A percentile compares a stretch with the other conserved stretches of the same genome.
These are phyloP conservation scores for Phallus indusiatus DNA, from an alignment of 768 basidiomycete species.

Conservation along the genomic window DNA sequence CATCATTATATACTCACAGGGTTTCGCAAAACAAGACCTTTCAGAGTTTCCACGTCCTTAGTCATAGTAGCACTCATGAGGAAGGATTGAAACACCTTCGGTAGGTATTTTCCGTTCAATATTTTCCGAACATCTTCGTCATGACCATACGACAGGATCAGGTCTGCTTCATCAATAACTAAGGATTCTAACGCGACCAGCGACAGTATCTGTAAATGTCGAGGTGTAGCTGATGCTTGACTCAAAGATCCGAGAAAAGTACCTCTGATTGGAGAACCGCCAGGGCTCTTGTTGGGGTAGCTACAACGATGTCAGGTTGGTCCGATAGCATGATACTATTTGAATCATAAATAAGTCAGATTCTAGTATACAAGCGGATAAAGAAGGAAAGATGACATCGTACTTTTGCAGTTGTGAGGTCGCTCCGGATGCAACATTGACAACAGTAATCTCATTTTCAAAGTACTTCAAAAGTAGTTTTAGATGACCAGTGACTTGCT, in stretches of 20 bases:
- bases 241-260: background rate
- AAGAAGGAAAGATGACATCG: too few species aligned
- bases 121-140: conserved; percentile 78
- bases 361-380: too few species aligned
- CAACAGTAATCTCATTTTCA: conserved; percentile 57
- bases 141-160: conserved; percentile 94
- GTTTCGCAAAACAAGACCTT: conserved; percentile 77
- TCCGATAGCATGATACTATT: conserved; percentile 51
- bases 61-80: conserved; percentile 98
- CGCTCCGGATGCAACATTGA: conserved; percentile 71
- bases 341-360: background rate
- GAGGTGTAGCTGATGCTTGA: background rate
- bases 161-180: conserved; percentile 95
- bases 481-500: conserved; percentile 75
- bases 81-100: conserved; percentile 82
- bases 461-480: conserved; percentile 64
- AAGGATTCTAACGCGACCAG: conserved; percentile 68
- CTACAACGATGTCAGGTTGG: conserved; percentile 69
- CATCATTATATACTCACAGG: conserved; percentile 47
- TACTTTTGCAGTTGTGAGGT: conserved; percentile 65
- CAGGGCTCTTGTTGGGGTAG: conserved; percentile 67
- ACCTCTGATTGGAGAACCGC: conserved; percentile 65
- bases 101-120: conserved; percentile 57
- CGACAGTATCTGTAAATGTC: conserved; percentile 43
- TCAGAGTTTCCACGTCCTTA: conserved; percentile 86